phyloP scores from a whole-genome alignment of 2,329 filamentous ascomycete species.

The Chalara sp. region DNA sequence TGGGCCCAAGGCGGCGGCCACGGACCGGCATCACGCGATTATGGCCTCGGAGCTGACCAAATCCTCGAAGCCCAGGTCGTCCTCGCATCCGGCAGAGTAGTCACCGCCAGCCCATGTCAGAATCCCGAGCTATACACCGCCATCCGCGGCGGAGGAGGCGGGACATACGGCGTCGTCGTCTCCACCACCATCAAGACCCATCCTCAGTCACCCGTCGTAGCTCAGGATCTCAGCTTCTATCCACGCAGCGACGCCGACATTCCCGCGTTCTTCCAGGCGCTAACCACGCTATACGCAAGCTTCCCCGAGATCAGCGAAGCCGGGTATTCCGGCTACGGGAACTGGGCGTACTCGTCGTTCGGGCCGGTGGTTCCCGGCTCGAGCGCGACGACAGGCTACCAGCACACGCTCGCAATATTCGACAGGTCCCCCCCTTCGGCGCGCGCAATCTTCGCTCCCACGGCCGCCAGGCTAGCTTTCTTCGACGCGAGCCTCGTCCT shows the following conservation, averaged over 20 bases:
- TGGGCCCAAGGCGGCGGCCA: slow-evolving; percentile 37
- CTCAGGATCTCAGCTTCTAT: slow-evolving; percentile 19
- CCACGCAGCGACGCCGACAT: slow-evolving; percentile 21
- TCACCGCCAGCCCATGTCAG: slow-evolving; percentile 19
- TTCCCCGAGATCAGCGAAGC: slow-evolving; percentile 26
- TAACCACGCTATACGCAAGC: slow-evolving; percentile 25
- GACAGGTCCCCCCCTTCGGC: slow-evolving; percentile 20
- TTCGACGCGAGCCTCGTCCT: slow-evolving; percentile 10
- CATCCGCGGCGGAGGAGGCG: slow-evolving; percentile 28
- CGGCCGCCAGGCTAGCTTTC: background rate
- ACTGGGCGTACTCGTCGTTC: slow-evolving; percentile 16
- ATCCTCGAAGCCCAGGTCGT: slow-evolving; percentile 30
- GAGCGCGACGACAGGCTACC: slow-evolving; percentile 18
- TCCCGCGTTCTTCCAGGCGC: slow-evolving; percentile 19
- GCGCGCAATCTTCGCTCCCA: slow-evolving; percentile 6
- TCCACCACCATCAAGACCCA: slow-evolving; percentile 35
- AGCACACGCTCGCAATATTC: slow-evolving; percentile 25
- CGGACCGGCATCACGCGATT: slow-evolving; percentile 30
- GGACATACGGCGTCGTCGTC: slow-evolving; percentile 30
- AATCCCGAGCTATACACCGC: slow-evolving; percentile 29
- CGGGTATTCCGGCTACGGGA: slow-evolving; percentile 23
- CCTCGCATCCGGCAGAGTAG: slow-evolving; percentile 14
- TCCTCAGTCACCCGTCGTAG: slow-evolving; percentile 26
- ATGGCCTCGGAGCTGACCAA: slow-evolving; percentile 38
- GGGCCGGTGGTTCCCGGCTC: too few species aligned